Evolutionary conservation across 495 filamentous ascomycete species (phyloP).

Genomic region (Podospora conica): DNA sequence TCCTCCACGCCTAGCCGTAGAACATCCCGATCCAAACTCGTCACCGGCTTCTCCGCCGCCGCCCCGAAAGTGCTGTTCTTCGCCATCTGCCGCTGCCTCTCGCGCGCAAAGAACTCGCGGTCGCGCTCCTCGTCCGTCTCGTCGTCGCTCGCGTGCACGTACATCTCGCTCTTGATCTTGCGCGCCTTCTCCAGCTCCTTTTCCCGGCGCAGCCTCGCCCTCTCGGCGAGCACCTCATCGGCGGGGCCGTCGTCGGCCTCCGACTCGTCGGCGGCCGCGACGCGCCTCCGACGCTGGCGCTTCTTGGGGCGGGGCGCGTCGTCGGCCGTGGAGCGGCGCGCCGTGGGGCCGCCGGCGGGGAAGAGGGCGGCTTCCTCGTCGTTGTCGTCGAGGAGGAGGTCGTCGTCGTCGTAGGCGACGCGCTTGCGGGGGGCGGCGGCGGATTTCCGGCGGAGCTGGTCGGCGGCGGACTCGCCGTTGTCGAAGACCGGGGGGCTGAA

Average conservation of each 20-base stretch:
- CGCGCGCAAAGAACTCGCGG: constrained; percentile 65
- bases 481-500: constrained; percentile 66
- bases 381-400: constrained; percentile 51
- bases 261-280: constrained; percentile 35
- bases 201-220: constrained; percentile 47
- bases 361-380: constrained; percentile 57
- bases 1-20: background rate
- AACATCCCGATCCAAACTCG: background rate
- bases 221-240: constrained; percentile 38
- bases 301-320: constrained; percentile 39
- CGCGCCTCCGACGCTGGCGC: constrained; percentile 39
- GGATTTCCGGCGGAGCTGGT: constrained; percentile 68
- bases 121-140: constrained; percentile 62
- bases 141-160: constrained; percentile 72
- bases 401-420: constrained; percentile 55
- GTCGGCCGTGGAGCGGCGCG: constrained; percentile 37
- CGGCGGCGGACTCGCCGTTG: constrained; percentile 61
- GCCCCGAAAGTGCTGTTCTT: constrained; percentile 29
- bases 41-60: background rate
- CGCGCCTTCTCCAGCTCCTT: constrained; percentile 57
- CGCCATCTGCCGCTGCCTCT: constrained; percentile 40
- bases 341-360: constrained; percentile 58
- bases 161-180: constrained; percentile 79
- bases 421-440: constrained; percentile 36
- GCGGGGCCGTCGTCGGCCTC: constrained; percentile 34